These are phyloP conservation scores for Breviolum minutum DNA, from an alignment of 73 alveolate species.

Conservation along the genomic window DNA sequence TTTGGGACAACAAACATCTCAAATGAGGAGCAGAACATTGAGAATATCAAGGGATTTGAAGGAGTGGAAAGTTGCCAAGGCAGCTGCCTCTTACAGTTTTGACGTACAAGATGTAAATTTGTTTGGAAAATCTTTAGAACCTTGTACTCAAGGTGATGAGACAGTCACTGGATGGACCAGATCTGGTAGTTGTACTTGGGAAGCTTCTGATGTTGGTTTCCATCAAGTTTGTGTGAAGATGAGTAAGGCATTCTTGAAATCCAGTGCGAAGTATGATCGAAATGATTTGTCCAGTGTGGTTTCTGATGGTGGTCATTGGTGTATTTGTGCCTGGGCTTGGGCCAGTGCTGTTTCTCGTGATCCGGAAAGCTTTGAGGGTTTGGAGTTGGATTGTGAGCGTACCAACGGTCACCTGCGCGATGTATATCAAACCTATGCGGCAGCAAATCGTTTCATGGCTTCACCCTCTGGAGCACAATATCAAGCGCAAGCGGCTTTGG, in stretches of 20 bases:
- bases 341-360: constrained; percentile 65
- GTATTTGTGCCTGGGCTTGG: constrained; percentile 93
- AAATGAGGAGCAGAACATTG: too few species aligned
- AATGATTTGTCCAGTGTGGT: constrained; percentile 75
- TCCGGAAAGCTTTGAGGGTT: constrained; percentile 35
- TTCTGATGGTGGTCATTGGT: constrained; percentile 65
- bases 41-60: too few species aligned
- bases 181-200: constrained; percentile 66
- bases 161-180: constrained; percentile 66
- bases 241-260: constrained; percentile 24
- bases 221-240: constrained; percentile 80
- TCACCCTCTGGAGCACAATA: constrained; percentile 77
- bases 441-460: neutral
- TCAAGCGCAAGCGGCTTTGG: constrained; percentile 87
- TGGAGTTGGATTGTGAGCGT: constrained; percentile 52
- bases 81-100: neutral
- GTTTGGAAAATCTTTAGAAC: constrained; percentile 15
- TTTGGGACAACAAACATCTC: too few species aligned
- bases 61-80: neutral
- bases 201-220: constrained; percentile 56
- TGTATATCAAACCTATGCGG: constrained; percentile 49
- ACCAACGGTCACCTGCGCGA: constrained; percentile 89
- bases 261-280: constrained; percentile 45
- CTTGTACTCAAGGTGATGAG: constrained; percentile 65
- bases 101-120: constrained; percentile 49